phyloP scores from a whole-genome alignment of 805 yeast species.

The Lipomyces spencermartinsiae region DNA sequence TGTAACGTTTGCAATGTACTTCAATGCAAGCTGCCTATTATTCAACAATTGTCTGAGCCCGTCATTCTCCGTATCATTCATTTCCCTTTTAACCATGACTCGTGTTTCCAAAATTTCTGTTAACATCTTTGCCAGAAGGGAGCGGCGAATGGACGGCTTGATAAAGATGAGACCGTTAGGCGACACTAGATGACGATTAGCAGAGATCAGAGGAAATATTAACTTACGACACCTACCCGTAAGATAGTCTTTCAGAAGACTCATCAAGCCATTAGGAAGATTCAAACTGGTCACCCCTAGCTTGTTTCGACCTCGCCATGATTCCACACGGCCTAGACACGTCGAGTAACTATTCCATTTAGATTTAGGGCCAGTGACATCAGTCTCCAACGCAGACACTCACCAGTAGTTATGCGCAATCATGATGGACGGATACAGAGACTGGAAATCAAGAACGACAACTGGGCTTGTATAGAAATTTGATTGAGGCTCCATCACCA shows the following conservation, averaged over 20 bases:
- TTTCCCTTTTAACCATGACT: constrained; percentile 75
- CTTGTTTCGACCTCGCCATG: constrained; percentile 47
- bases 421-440: constrained; percentile 89
- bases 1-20: constrained; percentile 91
- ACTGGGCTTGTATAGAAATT: constrained; percentile 86
- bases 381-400: not conserved
- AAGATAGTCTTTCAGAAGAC: constrained; percentile 59
- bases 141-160: constrained; percentile 67
- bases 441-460: constrained; percentile 89
- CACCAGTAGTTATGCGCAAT: constrained; percentile 89
- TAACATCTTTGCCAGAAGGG: constrained; percentile 82
- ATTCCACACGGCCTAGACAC: constrained; percentile 48
- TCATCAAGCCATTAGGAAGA: constrained; percentile 63
- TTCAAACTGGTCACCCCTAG: constrained; percentile 46
- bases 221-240: constrained; percentile 40
- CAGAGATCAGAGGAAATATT: constrained; percentile 4
- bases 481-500: constrained; percentile 91
- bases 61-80: constrained; percentile 52
- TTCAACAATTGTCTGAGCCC: constrained; percentile 58
- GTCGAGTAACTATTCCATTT: constrained; percentile 48
- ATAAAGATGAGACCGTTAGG: constrained; percentile 90
- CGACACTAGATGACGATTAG: constrained; percentile 52
- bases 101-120: constrained; percentile 82
- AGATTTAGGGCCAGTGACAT: not conserved
- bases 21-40: constrained; percentile 83